Conservation (phyloP, 1,284 basidiomycete species). For the Sanghuangporus baumii region DNA sequence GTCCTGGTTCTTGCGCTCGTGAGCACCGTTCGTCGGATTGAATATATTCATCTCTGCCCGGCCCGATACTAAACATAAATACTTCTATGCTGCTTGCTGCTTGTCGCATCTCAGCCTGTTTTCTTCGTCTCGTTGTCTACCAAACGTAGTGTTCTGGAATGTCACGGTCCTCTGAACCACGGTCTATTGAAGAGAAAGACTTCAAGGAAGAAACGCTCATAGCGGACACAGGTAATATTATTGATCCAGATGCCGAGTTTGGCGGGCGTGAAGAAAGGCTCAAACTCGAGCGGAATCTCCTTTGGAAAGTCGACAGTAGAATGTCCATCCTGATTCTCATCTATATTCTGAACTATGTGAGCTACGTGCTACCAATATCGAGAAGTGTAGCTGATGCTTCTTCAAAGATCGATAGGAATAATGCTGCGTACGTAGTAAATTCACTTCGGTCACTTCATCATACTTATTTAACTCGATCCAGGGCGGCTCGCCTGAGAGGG, state of each 20-base stretch:
- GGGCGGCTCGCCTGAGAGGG: slow-evolving; percentile 65
- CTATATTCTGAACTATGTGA: slow-evolving; percentile 51
- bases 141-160: background rate
- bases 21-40: background rate
- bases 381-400: slow-evolving; percentile 13
- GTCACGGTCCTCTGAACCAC: background rate
- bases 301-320: slow-evolving; percentile 43
- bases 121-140: background rate
- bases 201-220: background rate
- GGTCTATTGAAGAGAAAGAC: slow-evolving; percentile 2
- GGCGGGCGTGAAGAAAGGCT: slow-evolving; percentile 38
- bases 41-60: background rate
- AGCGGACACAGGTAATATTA: background rate
- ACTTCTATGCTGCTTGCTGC: background rate
- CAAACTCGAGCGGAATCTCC: slow-evolving; percentile 38
- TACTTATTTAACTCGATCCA: slow-evolving; percentile 21
- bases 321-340: slow-evolving; percentile 49
- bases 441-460: background rate
- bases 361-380: slow-evolving; percentile 49
- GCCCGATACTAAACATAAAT: background rate
- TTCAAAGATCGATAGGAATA: slow-evolving; percentile 59
- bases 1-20: background rate
- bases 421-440: slow-evolving; percentile 42
- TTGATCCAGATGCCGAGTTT: slow-evolving; percentile 35
- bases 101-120: background rate